Base-by-base conservation (phyloP, 352 stramenopile genomes). In the Pythium vanterpoolii region DNA sequence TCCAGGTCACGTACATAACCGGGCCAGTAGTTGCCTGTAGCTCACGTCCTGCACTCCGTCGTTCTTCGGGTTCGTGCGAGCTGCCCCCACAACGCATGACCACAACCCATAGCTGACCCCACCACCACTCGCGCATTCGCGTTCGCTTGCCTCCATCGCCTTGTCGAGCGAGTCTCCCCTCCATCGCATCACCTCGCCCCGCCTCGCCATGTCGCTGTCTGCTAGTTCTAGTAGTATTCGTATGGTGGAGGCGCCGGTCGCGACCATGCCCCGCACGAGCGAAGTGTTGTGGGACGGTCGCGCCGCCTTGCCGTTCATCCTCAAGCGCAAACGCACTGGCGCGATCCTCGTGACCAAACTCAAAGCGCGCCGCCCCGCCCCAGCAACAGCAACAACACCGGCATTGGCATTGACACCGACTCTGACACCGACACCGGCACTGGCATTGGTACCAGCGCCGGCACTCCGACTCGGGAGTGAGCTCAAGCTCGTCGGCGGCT, bases 261-360 rank as follows among this genome's bases (percentile, higher is more conserved):
- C 33, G 6, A 36, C 42, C 19, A 60, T 60, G 52, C 52, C 52
- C 10, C 78, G 77, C 52, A 88, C 81, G 18, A 73, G 78, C 44
- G 82, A 92, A 61, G 74, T 92, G 53, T 63, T 92, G 40, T 92
- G 82, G 82, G 69, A 83, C 57, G 82, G 79, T 42, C 45, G 50
- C 19, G 43, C 66, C 10, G 70, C 78, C 34, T 72, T 83, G 6
- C 74, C 77, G 19, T 92, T 92, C 69, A 87, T 78, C 56, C 71
- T 92, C 43, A 92, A 92, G 68, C 79, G 79, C 56, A 81, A 86
- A 52, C 82, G 82, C 62, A 85, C 66, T 0, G 82, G 82, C 43
- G 74, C 73, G 31, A 90, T 92, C 60, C 73, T 87, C 49, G 79
- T 92, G 38, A 83, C 67, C 54, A 86, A 75, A 31, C 53, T 90